Evolutionary conservation across 2,329 filamentous ascomycete species (phyloP).

Genomic region (Eutypa lata): DNA sequence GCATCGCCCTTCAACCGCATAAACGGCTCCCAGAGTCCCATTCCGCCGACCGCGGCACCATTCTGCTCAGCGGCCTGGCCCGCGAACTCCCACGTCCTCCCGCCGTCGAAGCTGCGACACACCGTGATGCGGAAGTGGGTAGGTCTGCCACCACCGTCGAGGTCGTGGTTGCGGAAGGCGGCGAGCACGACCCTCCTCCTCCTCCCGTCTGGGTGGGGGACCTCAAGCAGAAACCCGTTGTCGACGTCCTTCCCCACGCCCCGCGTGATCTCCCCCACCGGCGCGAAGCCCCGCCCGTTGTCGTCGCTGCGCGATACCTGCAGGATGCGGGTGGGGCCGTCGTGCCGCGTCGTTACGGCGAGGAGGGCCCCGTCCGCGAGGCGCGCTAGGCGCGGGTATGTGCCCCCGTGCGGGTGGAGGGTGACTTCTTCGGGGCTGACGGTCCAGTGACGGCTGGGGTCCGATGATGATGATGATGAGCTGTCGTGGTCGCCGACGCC

Average conservation of each 20-base stretch:
- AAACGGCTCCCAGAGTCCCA: slow-evolving; percentile 49
- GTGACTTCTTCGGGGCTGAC: slow-evolving; percentile 45
- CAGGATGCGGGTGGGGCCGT: slow-evolving; percentile 34
- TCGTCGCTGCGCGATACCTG: slow-evolving; percentile 42
- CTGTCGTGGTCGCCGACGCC: slow-evolving; percentile 5
- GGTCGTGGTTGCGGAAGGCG: slow-evolving; percentile 47
- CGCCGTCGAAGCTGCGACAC: slow-evolving; percentile 42
- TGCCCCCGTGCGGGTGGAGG: slow-evolving; percentile 34
- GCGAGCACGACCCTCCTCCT: slow-evolving; percentile 34
- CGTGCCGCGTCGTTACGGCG: slow-evolving; percentile 40
- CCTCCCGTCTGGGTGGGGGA: slow-evolving; percentile 19
- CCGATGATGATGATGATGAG: neutral
- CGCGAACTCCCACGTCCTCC: slow-evolving; percentile 38
- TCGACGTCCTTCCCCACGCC: slow-evolving; percentile 40
- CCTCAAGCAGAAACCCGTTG: slow-evolving; percentile 44
- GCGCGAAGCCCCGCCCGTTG: slow-evolving; percentile 36
- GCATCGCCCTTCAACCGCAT: slow-evolving; percentile 39
- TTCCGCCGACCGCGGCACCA: slow-evolving; percentile 36
- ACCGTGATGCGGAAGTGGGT: slow-evolving; percentile 48
- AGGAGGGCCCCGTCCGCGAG: slow-evolving; percentile 44
- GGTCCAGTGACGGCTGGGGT: slow-evolving; percentile 25
- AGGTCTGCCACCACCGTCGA: slow-evolving; percentile 27
- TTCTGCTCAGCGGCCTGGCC: slow-evolving; percentile 42
- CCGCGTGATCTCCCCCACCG: slow-evolving; percentile 41
- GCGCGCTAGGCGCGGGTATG: slow-evolving; percentile 44